Percentiles rank a stretch among this genome's conserved stretches.
These are phyloP conservation scores for Lanmaoa pseudosensibilis DNA, from an alignment of 768 basidiomycete genomes.

Conservation along the genomic window DNA sequence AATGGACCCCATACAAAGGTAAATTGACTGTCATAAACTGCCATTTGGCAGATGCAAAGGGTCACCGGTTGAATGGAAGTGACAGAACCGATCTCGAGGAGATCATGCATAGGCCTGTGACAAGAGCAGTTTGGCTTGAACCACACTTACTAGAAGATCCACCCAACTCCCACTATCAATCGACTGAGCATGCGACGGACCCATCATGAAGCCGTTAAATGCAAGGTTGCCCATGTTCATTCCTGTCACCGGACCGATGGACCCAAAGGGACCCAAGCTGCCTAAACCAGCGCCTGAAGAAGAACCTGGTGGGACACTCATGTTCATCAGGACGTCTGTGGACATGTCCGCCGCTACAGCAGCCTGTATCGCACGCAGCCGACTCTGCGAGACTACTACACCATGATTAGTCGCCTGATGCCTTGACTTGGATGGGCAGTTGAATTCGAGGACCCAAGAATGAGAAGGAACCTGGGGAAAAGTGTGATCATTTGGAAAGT, in stretches of 20 bases:
- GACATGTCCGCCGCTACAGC: conserved; percentile 42
- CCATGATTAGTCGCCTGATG: conserved; percentile 50
- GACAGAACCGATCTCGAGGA: neutral
- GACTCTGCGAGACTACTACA: conserved; percentile 69
- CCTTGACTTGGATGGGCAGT: conserved; percentile 30
- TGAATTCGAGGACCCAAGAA: conserved; percentile 76
- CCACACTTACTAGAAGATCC: conserved; percentile 30
- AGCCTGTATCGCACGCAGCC: conserved; percentile 74
- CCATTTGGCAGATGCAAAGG: neutral
- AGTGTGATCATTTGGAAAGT: conserved; percentile 23
- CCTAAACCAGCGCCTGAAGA: conserved; percentile 19
- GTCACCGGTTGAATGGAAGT: neutral
- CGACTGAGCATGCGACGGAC: conserved; percentile 23
- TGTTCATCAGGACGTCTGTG: conserved; percentile 26
- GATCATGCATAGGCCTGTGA: neutral
- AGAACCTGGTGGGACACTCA: conserved; percentile 16
- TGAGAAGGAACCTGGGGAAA: conserved; percentile 29
- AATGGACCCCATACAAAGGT: neutral
- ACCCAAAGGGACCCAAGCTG: conserved; percentile 25
- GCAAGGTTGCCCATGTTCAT: conserved; percentile 27
- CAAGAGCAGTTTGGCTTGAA: neutral
- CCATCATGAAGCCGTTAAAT: conserved; percentile 24
- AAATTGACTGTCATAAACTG: neutral
- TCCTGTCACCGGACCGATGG: conserved; percentile 21
- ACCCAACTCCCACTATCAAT: conserved; percentile 29